Conservation (phyloP, 2,329 filamentous ascomycete genomes). For the Colletotrichum liaoningense region DNA sequence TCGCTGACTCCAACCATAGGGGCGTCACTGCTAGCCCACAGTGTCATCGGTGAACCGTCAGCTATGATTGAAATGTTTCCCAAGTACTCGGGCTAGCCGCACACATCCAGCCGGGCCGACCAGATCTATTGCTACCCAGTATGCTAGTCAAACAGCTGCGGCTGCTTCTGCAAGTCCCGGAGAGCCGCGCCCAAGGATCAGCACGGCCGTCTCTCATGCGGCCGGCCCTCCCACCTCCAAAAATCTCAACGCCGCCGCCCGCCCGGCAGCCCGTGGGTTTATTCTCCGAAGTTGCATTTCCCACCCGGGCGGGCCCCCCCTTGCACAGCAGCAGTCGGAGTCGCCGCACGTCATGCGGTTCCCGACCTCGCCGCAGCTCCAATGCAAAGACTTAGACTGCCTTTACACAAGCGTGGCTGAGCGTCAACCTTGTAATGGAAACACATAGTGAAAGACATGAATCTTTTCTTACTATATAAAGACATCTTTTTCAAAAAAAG, state of each 20-base stretch:
- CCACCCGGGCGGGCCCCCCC: background rate
- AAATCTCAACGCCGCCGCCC: background rate
- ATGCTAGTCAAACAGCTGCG: background rate
- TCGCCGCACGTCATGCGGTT: background rate
- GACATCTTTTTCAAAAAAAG: background rate
- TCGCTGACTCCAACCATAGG: background rate
- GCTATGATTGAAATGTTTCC: background rate
- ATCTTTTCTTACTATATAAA: background rate
- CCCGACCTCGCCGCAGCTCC: no score
- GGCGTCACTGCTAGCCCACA: background rate
- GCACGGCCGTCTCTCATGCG: conserved; percentile 11
- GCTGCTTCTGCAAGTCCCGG: background rate
- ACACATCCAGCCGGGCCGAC: background rate
- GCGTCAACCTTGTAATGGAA: background rate
- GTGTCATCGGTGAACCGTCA: background rate
- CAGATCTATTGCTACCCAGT: background rate
- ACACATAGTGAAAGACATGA: background rate
- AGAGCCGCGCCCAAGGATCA: conserved; percentile 2
- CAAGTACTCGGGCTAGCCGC: background rate
- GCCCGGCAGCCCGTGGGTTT: background rate
- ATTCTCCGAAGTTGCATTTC: conserved; percentile 13
- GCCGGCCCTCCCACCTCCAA: conserved; percentile 11
- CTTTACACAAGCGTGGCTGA: background rate
- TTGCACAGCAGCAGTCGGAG: background rate
- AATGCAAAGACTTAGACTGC: background rate